Percentiles rank a stretch among this genome's conserved stretches.
phyloP scores from a whole-genome alignment of 305 asterid species.

The Andrographis paniculata region DNA sequence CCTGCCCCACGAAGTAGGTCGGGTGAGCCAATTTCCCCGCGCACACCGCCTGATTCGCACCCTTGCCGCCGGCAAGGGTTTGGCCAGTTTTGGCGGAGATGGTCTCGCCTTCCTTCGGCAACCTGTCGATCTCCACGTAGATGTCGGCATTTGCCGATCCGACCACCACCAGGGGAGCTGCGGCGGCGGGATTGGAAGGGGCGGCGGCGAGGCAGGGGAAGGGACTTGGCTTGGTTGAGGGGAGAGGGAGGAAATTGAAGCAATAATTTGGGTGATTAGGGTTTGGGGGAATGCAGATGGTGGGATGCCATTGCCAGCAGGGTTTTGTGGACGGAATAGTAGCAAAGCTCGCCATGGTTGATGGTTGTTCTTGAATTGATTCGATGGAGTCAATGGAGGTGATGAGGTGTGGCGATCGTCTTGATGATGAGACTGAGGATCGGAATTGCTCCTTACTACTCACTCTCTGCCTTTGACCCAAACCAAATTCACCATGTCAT shows the following conservation, averaged over 20 bases:
- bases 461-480: too few species aligned
- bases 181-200: conserved; percentile 16
- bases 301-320: too few species aligned
- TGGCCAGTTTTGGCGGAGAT: conserved; percentile 70
- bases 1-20: conserved; percentile 77
- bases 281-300: too few species aligned
- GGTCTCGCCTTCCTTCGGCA: conserved; percentile 83
- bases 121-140: conserved; percentile 77
- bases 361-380: too few species aligned
- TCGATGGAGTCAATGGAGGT: too few species aligned
- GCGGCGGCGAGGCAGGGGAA: conserved; percentile 34
- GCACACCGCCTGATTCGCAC: conserved; percentile 98
- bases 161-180: conserved; percentile 76
- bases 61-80: conserved; percentile 90
- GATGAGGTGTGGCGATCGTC: too few species aligned
- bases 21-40: conserved; percentile 61
- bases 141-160: conserved; percentile 97
- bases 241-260: conserved; percentile 17
- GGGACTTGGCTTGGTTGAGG: conserved; percentile 23
- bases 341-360: too few species aligned
- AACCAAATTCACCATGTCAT: too few species aligned
- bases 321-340: too few species aligned
- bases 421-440: too few species aligned
- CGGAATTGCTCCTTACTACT: too few species aligned
- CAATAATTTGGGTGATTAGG: too few species aligned